Conservation (phyloP, 768 basidiomycete genomes). For the Vararia minispora region DNA sequence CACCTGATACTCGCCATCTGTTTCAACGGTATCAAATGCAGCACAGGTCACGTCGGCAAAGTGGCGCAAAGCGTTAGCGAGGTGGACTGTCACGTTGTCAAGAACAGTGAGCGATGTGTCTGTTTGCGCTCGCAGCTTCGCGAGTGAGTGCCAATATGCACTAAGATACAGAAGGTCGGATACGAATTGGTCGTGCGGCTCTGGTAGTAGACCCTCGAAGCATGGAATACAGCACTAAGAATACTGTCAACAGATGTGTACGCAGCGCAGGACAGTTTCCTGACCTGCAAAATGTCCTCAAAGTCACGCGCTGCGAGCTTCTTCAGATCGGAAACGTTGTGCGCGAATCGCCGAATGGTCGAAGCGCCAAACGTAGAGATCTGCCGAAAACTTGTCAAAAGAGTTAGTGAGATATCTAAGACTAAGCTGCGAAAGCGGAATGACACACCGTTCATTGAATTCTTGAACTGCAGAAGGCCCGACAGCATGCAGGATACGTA, state of each 20-base stretch:
- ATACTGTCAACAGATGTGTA: too few relatives aligned
- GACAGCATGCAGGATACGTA: conserved; percentile 15
- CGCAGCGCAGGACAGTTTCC: background rate
- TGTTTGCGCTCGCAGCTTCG: conserved; percentile 24
- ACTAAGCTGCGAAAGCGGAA: background rate
- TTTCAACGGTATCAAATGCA: conserved; percentile 18
- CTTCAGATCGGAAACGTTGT: conserved; percentile 17
- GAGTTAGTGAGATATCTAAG: background rate
- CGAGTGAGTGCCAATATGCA: conserved; percentile 24
- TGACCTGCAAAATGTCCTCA: conserved; percentile 19
- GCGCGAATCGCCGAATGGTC: conserved; percentile 15
- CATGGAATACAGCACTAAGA: conserved; percentile 27
- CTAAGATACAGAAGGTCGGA: conserved; percentile 15
- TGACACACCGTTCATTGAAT: conserved; percentile 9
- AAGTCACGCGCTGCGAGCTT: conserved; percentile 17
- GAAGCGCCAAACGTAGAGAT: conserved; percentile 20
- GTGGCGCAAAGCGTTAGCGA: conserved; percentile 14
- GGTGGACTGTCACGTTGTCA: conserved; percentile 7
- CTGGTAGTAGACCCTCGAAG: conserved; percentile 22
- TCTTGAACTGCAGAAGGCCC: background rate
- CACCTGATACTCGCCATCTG: conserved; percentile 15
- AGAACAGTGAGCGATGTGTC: conserved; percentile 17
- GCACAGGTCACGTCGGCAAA: conserved; percentile 20
- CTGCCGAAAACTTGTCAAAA: conserved; percentile 2
- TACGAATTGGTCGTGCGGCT: conserved; percentile 15